These are phyloP conservation scores for Alternaria arborescens DNA, from an alignment of 2,329 filamentous ascomycete species.

Conservation along the genomic window DNA sequence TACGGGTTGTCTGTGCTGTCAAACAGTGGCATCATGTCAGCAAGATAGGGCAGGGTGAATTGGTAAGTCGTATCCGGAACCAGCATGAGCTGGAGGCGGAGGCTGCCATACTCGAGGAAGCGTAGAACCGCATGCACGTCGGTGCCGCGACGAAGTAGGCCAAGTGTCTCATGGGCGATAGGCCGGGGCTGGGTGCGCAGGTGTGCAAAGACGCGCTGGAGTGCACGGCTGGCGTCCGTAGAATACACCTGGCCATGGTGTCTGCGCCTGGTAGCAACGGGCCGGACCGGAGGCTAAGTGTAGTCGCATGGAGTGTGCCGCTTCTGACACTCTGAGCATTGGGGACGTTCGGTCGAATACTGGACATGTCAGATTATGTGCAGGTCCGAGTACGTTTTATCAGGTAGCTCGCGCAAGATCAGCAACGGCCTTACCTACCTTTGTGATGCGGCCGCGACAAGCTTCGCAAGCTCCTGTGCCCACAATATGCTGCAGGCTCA, in stretches of 20 bases:
- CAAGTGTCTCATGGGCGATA: not conserved
- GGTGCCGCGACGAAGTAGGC: not conserved
- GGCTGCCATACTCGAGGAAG: slow-evolving; percentile 10
- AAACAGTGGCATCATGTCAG: slow-evolving; percentile 9
- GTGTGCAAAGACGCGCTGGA: slow-evolving; percentile 11
- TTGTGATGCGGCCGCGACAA: slow-evolving; percentile 13
- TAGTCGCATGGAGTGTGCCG: slow-evolving; percentile 8
- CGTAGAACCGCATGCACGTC: not conserved
- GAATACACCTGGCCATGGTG: not conserved
- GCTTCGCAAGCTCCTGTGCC: slow-evolving; percentile 1
- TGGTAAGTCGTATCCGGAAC: slow-evolving; percentile 1
- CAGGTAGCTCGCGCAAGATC: not conserved
- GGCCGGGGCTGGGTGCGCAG: slow-evolving; percentile 1
- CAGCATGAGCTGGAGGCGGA: slow-evolving; percentile 6
- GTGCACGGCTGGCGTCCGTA: not conserved
- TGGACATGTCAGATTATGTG: not conserved
- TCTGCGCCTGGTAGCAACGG: slow-evolving; percentile 3
- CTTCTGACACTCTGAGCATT: slow-evolving; percentile 5
- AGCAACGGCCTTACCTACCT: not conserved
- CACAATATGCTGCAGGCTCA: not conserved
- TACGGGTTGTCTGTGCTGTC: not conserved
- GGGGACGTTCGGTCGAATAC: slow-evolving; percentile 9
- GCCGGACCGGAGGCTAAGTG: not conserved
- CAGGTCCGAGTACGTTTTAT: not conserved
- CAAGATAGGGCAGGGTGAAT: slow-evolving; percentile 7